Evolutionary conservation across 345 rosid species (phyloP).

Genomic region (Boechera stricta): DNA sequence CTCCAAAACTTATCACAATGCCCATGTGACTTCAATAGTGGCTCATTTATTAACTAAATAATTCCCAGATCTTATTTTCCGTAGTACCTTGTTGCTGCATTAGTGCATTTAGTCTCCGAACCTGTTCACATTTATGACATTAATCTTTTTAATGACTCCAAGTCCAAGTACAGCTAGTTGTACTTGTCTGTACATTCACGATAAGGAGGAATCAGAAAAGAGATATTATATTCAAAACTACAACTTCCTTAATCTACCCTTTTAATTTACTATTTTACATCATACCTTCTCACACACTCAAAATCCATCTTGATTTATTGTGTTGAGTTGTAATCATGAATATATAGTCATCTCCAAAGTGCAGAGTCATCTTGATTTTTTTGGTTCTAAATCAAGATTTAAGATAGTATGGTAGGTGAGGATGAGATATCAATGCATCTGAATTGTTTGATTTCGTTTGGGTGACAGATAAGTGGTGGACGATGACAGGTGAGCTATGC

Average conservation of each 20-base stretch:
- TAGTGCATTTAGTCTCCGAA: constrained; percentile 26
- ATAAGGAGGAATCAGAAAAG: constrained; percentile 24
- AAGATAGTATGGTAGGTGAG: constrained; percentile 29
- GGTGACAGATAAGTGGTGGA: constrained; percentile 35
- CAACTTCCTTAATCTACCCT: not conserved
- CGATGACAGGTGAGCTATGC: constrained; percentile 42
- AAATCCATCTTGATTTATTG: constrained; percentile 3
- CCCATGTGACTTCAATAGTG: constrained; percentile 45
- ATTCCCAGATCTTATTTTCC: constrained; percentile 39
- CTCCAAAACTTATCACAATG: constrained; percentile 43
- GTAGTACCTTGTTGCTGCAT: constrained; percentile 41
- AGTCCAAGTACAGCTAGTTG: constrained; percentile 43
- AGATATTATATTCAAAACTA: constrained; percentile 6
- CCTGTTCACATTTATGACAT: constrained; percentile 38
- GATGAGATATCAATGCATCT: constrained; percentile 37
- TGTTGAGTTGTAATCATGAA: constrained; percentile 18
- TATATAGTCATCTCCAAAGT: constrained; percentile 1
- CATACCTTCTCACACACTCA: not conserved
- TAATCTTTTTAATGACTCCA: constrained; percentile 30
- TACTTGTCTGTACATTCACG: constrained; percentile 42
- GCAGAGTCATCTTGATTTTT: constrained; percentile 8
- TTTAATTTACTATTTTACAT: constrained; percentile 9
- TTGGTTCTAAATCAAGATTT: constrained; percentile 27
- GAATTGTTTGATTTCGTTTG: constrained; percentile 34
- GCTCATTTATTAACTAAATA: constrained; percentile 35